These are phyloP conservation scores for Geotrichum aggregatum DNA, from an alignment of 1,139 yeast species.

Conservation along the genomic window DNA sequence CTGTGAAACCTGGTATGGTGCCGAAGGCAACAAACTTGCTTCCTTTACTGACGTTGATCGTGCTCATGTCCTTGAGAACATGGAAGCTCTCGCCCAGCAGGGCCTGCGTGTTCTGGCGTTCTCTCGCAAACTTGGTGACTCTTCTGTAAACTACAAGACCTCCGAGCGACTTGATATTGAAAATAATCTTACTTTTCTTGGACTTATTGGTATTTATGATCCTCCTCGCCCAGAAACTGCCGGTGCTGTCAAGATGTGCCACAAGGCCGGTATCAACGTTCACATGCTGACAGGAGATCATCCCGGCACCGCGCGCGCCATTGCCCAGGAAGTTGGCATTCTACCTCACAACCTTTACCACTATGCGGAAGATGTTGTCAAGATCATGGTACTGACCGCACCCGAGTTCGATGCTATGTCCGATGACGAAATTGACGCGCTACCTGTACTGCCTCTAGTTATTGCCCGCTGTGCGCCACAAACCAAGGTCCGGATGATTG, in stretches of 20 bases:
- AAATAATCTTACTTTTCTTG: constrained; percentile 53
- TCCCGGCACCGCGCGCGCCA: constrained; percentile 76
- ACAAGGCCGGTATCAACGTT: constrained; percentile 72
- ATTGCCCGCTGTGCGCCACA: constrained; percentile 85
- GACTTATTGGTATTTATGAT: constrained; percentile 76
- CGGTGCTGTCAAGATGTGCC: constrained; percentile 62
- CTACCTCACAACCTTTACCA: constrained; percentile 65
- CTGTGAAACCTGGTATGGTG: constrained; percentile 51
- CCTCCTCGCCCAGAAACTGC: constrained; percentile 77
- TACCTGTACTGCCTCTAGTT: constrained; percentile 72
- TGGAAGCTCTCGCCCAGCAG: constrained; percentile 59
- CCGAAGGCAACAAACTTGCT: constrained; percentile 10
- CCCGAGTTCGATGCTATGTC: constrained; percentile 61
- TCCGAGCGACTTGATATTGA: constrained; percentile 53
- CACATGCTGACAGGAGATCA: constrained; percentile 87
- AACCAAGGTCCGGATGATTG: constrained; percentile 79
- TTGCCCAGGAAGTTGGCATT: constrained; percentile 82
- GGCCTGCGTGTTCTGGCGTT: constrained; percentile 76
- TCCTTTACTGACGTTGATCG: constrained; percentile 46
- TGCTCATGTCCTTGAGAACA: constrained; percentile 49
- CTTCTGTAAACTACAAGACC: constrained; percentile 29
- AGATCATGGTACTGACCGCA: constrained; percentile 74
- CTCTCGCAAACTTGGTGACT: constrained; percentile 39
- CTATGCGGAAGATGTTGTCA: constrained; percentile 57
- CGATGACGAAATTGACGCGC: constrained; percentile 59